phyloP scores from a whole-genome alignment of 208 protist genomes.

The Trypanosoma melophagium region DNA sequence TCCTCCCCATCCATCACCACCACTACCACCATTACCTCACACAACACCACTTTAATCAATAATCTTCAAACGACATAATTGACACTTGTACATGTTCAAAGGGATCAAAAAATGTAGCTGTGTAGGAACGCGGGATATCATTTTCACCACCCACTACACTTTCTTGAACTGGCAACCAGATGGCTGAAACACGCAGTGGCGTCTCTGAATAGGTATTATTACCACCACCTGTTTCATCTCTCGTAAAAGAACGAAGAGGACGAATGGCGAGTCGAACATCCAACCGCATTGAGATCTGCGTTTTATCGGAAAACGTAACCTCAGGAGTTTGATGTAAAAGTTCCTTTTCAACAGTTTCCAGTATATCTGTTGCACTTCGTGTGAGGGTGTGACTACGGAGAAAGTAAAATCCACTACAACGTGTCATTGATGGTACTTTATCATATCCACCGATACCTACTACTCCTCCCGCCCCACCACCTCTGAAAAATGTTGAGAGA shows the following conservation, averaged over 20 bases:
- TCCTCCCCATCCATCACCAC: no score
- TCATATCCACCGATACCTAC: not conserved
- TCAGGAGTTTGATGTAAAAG: no score
- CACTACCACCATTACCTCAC: no score
- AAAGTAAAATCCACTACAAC: conserved; percentile 39
- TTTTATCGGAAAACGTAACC: not conserved
- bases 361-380: not conserved
- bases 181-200: conserved; percentile 10
- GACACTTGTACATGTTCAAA: conserved; percentile 20
- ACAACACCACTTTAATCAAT: not conserved
- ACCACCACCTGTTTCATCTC: not conserved
- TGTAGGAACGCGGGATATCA: not conserved
- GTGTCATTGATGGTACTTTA: not conserved
- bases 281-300: not conserved
- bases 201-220: conserved; percentile 1
- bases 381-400: conserved; percentile 40
- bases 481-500: conserved; percentile 25
- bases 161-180: not conserved
- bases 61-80: conserved; percentile 19
- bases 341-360: not conserved
- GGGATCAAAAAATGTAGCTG: conserved; percentile 12
- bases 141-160: not conserved
- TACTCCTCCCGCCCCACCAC: not conserved
- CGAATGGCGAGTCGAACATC: conserved; percentile 4
- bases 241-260: not conserved